Evolutionary conservation across 2,329 filamentous ascomycete species (phyloP).

Genomic region (Fusarium marasasianum): DNA sequence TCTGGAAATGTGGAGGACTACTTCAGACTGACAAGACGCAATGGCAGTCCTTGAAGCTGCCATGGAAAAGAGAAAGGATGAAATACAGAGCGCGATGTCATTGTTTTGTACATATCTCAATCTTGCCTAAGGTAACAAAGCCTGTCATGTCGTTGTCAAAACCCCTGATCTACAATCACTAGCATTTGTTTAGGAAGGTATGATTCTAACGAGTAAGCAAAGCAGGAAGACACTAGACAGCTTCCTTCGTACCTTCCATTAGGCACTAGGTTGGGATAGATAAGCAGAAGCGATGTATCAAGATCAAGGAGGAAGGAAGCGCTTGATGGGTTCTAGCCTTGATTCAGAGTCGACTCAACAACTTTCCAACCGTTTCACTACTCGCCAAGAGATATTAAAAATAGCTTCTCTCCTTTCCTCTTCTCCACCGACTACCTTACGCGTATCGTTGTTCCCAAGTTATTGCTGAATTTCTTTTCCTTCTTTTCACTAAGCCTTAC

Average conservation of each 20-base stretch:
- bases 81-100: neutral
- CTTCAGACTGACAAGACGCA: neutral
- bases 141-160: neutral
- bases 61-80: neutral
- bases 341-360: neutral
- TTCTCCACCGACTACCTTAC: neutral
- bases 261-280: neutral
- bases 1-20: neutral
- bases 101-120: neutral
- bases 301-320: constrained; percentile 5
- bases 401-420: neutral
- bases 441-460: constrained; percentile 7
- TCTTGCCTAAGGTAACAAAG: neutral
- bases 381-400: constrained; percentile 9
- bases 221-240: neutral
- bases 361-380: neutral
- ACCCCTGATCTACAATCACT: constrained; percentile 17
- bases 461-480: neutral
- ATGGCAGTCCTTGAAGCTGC: neutral
- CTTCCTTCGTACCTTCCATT: neutral
- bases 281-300: constrained; percentile 2
- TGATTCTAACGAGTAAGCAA: neutral
- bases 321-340: neutral
- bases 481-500: constrained; percentile 24
- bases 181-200: constrained; percentile 19